Conservation (phyloP, 129 eudicot genomes). For the Helichrysum umbraculigerum region DNA sequence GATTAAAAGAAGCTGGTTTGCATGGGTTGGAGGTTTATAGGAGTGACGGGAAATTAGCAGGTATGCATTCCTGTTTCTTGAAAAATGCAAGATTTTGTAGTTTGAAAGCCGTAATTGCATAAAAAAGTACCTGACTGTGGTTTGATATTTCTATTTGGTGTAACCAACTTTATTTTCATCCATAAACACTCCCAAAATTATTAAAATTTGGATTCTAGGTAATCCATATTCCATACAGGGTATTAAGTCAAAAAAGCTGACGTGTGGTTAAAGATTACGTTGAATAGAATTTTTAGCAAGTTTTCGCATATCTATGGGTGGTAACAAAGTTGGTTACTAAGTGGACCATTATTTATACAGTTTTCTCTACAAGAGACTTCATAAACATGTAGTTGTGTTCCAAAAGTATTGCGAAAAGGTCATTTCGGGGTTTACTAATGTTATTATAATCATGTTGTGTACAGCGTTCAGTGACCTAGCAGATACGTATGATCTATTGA, state of each 20-base stretch:
- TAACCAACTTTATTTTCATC: not conserved
- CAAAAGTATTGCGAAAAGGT: not conserved
- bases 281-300: not conserved
- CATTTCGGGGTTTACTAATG: not conserved
- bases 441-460: not conserved
- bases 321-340: not conserved
- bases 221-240: not conserved
- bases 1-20: constrained; percentile 84
- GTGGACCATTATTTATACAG: too few relatives aligned
- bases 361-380: too few relatives aligned
- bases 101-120: not conserved
- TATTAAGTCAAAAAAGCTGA: not conserved
- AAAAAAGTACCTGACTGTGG: too few relatives aligned
- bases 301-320: not conserved
- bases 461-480: constrained; percentile 85
- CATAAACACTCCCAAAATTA: not conserved
- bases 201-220: not conserved
- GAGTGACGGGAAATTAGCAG: constrained; percentile 92
- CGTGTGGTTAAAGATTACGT: not conserved
- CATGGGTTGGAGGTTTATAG: constrained; percentile 91
- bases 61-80: constrained; percentile 26
- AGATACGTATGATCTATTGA: constrained; percentile 65
- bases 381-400: not conserved
- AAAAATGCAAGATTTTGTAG: not conserved
- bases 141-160: not conserved